Evolutionary conservation across 768 basidiomycete species (phyloP), one percentile per base, ranked within the genome.

Genomic region (Lactarius deliciosus): DNA sequence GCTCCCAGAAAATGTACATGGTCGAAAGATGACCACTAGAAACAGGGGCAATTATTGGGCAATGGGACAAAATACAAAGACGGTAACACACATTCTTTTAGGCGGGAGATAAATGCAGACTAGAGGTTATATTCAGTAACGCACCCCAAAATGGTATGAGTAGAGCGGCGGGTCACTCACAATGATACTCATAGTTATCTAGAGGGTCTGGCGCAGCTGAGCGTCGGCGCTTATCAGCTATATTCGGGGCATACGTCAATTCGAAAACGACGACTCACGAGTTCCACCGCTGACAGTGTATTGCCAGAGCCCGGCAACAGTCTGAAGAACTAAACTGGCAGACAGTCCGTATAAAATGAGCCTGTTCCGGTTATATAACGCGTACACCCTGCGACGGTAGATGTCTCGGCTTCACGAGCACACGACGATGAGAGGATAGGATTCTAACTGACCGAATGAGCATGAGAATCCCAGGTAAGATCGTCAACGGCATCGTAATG

Each of bases 91-190:
- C 69, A 70, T 62, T 47, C 20, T 45, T 45, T 63, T 62, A 25
- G 69, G 67, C 7, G 69, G 67, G 2, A 57, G 61, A 61, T 70
- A 70, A 28, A 70, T 68, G 41, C 69, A 70, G 54, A 70, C 69
- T 68, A 15, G 34, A 57, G 3, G 32, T 36, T 15, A 54, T n/a
- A 47, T 15, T 70, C 61, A 65, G 22, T 3, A 13, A 55, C 5
- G 5, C 7, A 34, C 3, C 28, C 53, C 20, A 8, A 41, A 20
- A 45, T n/a, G 34, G 8, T 5, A 16, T 28, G 38, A 57, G 10
- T 50, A 34, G 22, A n/a, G n/a, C n/a, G 9, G 16, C 38, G 30
- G 41, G 9, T 53, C 6, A 58, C 69, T 59, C 60, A 70, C 69
- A 65, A 53, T 70, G 69, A 38, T 60, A 70, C 36, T 68, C 67